phyloP scores from a whole-genome alignment of 2,329 filamentous ascomycete genomes.

The Davidsoniella australis region DNA sequence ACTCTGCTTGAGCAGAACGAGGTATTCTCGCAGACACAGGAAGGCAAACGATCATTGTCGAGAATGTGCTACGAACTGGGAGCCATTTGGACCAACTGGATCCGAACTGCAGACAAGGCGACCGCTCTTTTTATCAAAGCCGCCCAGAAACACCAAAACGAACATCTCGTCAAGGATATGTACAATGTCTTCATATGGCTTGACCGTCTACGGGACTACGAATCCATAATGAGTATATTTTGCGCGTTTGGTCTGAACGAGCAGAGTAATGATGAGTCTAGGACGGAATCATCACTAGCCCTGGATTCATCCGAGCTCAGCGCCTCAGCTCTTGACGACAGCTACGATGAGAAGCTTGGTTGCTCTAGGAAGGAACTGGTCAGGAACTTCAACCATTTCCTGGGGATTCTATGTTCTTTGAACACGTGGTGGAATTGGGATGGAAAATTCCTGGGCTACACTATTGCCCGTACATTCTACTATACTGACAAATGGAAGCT shows the following conservation, averaged over 20 bases:
- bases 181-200: background rate
- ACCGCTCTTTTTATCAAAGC: background rate
- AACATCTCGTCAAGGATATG: background rate
- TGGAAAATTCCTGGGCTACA: too few relatives aligned
- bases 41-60: background rate
- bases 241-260: constrained; percentile 1
- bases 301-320: background rate
- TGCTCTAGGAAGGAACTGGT: too few relatives aligned
- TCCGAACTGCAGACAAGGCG: background rate
- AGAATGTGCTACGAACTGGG: constrained; percentile 3
- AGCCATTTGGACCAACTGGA: background rate
- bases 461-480: too few relatives aligned
- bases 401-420: too few relatives aligned
- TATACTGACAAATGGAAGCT: too few relatives aligned
- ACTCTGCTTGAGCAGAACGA: background rate
- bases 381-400: too few relatives aligned
- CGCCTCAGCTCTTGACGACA: too few relatives aligned
- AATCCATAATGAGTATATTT: background rate
- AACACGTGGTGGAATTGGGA: too few relatives aligned
- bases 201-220: background rate
- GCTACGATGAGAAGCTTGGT: too few relatives aligned
- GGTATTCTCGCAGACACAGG: background rate
- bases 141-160: background rate
- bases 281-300: background rate
- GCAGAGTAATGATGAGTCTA: too few relatives aligned